Base-by-base conservation (phyloP, 2,329 filamentous ascomycete genomes). In the Dissoconium aciculare region DNA sequence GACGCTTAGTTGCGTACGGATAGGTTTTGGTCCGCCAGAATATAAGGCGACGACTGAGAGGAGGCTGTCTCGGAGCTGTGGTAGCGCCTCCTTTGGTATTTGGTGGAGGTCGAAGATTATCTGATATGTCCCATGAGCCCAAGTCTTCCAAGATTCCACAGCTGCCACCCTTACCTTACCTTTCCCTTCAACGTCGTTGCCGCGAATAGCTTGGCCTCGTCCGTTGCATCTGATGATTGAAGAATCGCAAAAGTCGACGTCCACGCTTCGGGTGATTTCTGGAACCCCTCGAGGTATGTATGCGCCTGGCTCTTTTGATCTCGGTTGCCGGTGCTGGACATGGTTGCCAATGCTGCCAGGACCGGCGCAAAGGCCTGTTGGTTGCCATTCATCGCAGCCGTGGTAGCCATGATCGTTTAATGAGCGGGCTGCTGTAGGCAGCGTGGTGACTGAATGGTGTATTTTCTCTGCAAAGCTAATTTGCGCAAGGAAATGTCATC, bases 161-260 rank as follows among this genome's bases (percentile, higher is more conserved):
- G 25, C 27, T 13, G 16, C 21, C 34, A 29, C 29, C 32, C 40
- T 44, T 44, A 40, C 32, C 40, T 28, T 65, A 95, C 89, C 77
- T 98, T 98, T 66, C 89, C 89, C 63, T 92, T 93, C 51, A 98
- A 64, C 31, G 89, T 98, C 27, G 87, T 95, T 36, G 89, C 89
- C 27, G 89, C 89, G 57, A 98, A 98, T 37, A 98, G 66, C 55
- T 89, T 89, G 15, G 82, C 81, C 55, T 93, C 84, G 30, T 78
- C 68, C 40, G 85, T 77, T 33, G 78, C 71, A 40, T 78, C 68
- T 29, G 63, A 51, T 11, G 82, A 80, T 55, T 92, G 82, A 39
- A 98, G 64, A 40, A 98, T 81, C 31, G 75, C 71, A 54, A 94
- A 77, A 39, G 84, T 85, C 27, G 78, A 77, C 26, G 76, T 77